Evolutionary conservation across 2,329 filamentous ascomycete species (phyloP).

Genomic region (Diaporthe sp.): DNA sequence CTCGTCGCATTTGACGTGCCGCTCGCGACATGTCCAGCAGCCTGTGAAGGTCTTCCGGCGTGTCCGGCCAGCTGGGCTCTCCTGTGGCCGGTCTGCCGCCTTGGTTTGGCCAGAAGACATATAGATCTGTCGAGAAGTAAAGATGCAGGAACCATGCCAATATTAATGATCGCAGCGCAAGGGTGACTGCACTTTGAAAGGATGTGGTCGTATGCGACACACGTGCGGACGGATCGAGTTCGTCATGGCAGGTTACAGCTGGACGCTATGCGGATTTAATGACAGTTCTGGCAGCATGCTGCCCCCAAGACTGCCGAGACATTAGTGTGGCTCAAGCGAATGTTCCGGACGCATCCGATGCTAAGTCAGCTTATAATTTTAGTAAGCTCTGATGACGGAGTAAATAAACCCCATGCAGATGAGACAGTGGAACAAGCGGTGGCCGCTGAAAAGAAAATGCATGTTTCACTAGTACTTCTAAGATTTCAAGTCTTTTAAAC

Average conservation of each 20-base stretch:
- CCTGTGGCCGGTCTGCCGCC: background rate
- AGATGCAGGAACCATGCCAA: background rate
- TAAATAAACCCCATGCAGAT: background rate
- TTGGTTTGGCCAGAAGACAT: too few relatives aligned
- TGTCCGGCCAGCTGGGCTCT: background rate
- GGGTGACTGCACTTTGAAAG: background rate
- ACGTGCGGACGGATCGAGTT: background rate
- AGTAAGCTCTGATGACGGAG: background rate
- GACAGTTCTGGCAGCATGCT: background rate
- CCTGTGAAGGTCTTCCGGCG: background rate
- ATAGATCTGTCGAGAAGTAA: too few relatives aligned
- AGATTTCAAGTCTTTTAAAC: background rate
- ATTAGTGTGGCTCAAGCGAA: background rate
- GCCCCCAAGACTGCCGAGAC: background rate
- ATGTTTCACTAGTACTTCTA: background rate
- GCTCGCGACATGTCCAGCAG: constrained; percentile 1
- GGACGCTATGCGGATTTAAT: background rate
- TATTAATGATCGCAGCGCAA: background rate
- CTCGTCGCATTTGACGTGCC: constrained; percentile 12
- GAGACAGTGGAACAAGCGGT: background rate
- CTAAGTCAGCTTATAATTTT: background rate
- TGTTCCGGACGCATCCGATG: background rate
- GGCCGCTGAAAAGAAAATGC: background rate
- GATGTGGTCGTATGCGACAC: background rate
- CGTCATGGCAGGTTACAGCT: background rate